Base-by-base conservation (phyloP, 2,329 filamentous ascomycete species). In the Byssochlamys sp. region DNA sequence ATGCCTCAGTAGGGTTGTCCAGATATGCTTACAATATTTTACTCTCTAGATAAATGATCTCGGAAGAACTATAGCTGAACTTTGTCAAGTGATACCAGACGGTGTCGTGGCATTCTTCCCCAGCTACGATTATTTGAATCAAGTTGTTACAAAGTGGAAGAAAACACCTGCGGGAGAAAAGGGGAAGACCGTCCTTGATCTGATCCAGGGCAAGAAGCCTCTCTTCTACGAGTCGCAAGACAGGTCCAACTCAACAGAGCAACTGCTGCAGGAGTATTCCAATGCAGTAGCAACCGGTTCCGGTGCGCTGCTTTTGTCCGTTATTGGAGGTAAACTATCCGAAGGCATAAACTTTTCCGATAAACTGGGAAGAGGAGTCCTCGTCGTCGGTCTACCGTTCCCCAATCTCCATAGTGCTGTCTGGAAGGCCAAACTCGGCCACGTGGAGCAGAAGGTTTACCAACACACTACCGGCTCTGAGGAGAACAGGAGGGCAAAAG, bases 261-360 rank as follows among this genome's bases (percentile, higher is more conserved):
- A 87, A 4, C 80, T 91, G 0, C 82, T 99, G 2, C 76, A 81
- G 35, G 80, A 84, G 14, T 99, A 97, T 71, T 84, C 83, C 6
- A 73, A 81, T 26, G 84, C 87, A 2, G 86, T 97, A 39, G 78
- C 71, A 64, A 74, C 69, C 48, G 79, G 72, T 1, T 79, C 81
- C 53, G 91, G 91, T 0, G 92, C 89, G 0, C 76, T 97, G 0
- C 81, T 99, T 0, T 82, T 99, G 27, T 91, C 90, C 56, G 91
- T 99, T 2, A 87, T 99, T 2, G 92, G 92, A 56, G 94, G 94
- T 12, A 95, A 92, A 64, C 87, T 99, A 75, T 95, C 90, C 58
- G 94, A 99, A 74, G 94, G 94, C 62, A 99, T 99, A 76, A 99
- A 99, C 74, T 99, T 99, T 76, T 92, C 90, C 0, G 91, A 99